Conservation (phyloP, 805 yeast genomes). For the Starmerella sp. region DNA sequence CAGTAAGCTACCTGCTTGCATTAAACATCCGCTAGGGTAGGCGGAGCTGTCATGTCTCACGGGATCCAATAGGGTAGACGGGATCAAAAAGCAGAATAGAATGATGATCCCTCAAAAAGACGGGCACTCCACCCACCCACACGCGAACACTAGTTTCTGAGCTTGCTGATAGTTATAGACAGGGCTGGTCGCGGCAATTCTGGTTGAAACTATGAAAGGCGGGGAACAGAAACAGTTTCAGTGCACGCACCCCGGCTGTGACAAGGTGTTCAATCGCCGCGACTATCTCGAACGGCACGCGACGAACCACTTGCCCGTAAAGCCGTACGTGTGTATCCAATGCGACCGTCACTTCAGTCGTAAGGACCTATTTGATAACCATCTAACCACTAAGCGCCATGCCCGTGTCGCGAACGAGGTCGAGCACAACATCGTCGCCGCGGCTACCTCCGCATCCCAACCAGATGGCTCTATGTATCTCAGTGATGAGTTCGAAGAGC, state of each 20-base stretch:
- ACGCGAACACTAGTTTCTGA: background rate
- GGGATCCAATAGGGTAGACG: slow-evolving; percentile 1
- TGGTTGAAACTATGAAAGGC: background rate
- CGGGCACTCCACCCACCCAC: background rate
- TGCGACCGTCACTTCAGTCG: slow-evolving; percentile 30
- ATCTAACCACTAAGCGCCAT: slow-evolving; percentile 28
- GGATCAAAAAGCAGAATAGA: slow-evolving; percentile 2
- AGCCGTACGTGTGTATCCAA: slow-evolving; percentile 28
- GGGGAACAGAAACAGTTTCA: slow-evolving; percentile 20
- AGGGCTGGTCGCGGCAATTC: background rate
- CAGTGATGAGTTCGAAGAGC: background rate
- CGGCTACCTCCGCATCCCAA: background rate
- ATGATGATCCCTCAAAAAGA: slow-evolving; percentile 1
- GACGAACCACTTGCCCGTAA: slow-evolving; percentile 30
- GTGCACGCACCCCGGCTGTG: slow-evolving; percentile 31
- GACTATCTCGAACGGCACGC: slow-evolving; percentile 31
- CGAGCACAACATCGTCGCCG: slow-evolving; percentile 1
- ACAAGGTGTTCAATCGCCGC: slow-evolving; percentile 28
- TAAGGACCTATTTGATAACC: slow-evolving; percentile 30
- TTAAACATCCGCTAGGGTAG: background rate
- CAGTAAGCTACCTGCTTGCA: background rate
- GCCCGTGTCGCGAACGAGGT: slow-evolving; percentile 23
- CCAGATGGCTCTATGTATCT: background rate
- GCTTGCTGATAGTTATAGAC: background rate
- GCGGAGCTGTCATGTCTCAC: slow-evolving; percentile 1